Base-by-base conservation (phyloP, 345 rosid species). In the Brassica cretica region DNA sequence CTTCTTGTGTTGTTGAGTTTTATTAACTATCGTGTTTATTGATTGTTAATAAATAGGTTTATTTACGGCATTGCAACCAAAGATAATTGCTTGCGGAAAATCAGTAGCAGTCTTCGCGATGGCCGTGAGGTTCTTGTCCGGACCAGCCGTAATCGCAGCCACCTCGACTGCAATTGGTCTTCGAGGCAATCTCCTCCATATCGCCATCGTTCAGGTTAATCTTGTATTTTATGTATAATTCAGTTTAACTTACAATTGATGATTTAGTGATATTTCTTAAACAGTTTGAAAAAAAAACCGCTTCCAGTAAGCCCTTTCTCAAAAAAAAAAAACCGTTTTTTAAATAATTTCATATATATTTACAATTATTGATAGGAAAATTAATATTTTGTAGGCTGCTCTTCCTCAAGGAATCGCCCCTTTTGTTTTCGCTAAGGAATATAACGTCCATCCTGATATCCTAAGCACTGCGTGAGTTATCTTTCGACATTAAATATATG, bases 111-210 rank as follows among this genome's bases (percentile, higher is more conserved):
- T 88, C 15, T 91, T 89, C 74, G 84, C 97, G 6, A 89, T 91
- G 97, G 94, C 94, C 0, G 94, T 91, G 16, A 82, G 97, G 74
- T 91, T 91, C 80, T 66, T 91, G 80, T 88, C 92, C 0, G 94
- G 97, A 12, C 97, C 97, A 1, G 97, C 97, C 3, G 97, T 91
- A 24, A 91, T 91, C 59, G 97, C 97, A 65, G 97, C 97, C 18
- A 87, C 92, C 61, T 88, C 94, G 24, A 91, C 89, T 49, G 94
- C 94, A 29, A 86, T 89, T 46, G 97, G 94, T 8, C 80, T 89
- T 75, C 86, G 94, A 8, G 97, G 94, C 35, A 85, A 69, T 76
- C 94, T 91, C 66, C 83, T 91, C 37, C 97, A 87, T 68, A 84
- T 91, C 5, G 90, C 97, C 53, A 89, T 91, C 49, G 94, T 91